Evolutionary conservation across 129 eudicot species (phyloP).

Genomic region (Chrysanthemum makinoi): DNA sequence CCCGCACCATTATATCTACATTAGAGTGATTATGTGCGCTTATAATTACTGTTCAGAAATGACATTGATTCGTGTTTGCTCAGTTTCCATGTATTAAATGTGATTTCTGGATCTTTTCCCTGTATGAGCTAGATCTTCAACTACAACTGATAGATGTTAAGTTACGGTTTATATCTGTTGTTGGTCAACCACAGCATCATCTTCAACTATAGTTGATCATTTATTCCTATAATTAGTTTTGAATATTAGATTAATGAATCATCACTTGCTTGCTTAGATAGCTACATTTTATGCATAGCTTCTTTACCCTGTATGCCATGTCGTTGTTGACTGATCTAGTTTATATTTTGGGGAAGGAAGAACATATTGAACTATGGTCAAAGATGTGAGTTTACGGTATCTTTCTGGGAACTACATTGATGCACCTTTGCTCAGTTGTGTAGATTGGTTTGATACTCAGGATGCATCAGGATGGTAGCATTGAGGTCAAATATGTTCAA

Average conservation of each 20-base stretch:
- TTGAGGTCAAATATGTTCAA: no score
- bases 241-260: neutral
- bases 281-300: neutral
- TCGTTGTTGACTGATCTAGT: neutral
- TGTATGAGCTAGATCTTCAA: neutral
- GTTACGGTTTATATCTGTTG: neutral
- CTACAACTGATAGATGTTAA: no score
- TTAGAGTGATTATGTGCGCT: neutral
- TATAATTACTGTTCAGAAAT: neutral
- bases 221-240: neutral
- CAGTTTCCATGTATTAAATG: neutral
- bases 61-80: neutral
- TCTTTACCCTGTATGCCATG: neutral
- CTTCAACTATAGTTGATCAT: neutral
- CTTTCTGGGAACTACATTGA: neutral
- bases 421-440: neutral
- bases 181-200: neutral
- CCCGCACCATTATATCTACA: neutral
- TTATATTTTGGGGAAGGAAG: neutral
- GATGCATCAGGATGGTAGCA: neutral
- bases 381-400: conserved; percentile 1
- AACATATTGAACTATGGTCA: neutral
- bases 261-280: neutral
- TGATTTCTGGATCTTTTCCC: neutral
- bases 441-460: no score